These are phyloP conservation scores for Raphidocelis subcapitata DNA, from an alignment of 139 green algal genomes.

Conservation along the genomic window DNA sequence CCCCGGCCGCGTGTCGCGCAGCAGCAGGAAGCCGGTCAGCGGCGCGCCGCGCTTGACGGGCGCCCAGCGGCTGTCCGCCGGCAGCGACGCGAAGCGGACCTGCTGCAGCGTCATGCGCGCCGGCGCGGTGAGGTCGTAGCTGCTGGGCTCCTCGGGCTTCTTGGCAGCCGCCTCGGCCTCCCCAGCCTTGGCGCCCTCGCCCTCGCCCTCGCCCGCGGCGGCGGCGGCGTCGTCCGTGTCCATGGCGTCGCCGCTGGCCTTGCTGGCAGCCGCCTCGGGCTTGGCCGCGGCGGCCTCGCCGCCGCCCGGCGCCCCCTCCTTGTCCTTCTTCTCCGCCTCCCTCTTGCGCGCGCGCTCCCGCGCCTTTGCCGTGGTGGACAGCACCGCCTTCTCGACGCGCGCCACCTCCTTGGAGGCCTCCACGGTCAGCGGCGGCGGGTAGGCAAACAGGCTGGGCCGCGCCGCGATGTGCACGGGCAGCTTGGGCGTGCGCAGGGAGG, in stretches of 20 bases:
- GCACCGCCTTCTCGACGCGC: conserved; percentile 82
- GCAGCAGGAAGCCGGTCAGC: conserved; percentile 50
- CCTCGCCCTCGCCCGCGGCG: conserved; percentile 11
- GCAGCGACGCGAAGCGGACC: conserved; percentile 61
- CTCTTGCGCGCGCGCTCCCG: conserved; percentile 81
- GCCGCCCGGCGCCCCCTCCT: no score
- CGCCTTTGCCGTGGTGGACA: conserved; percentile 92
- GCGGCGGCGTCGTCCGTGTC: background rate
- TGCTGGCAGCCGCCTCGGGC: background rate
- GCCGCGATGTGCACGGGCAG: conserved; percentile 53
- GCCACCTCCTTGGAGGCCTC: background rate
- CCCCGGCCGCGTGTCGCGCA: conserved; percentile 42
- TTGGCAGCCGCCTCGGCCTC: conserved; percentile 22
- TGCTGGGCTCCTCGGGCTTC: conserved; percentile 66
- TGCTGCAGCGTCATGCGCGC: conserved; percentile 83
- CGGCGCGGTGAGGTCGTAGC: conserved; percentile 79
- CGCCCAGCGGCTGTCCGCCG: conserved; percentile 34
- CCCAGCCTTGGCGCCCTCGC: conserved; percentile 27
- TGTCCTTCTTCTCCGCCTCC: conserved; percentile 60
- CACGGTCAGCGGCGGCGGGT: conserved; percentile 72
- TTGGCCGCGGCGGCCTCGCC: conserved; percentile 11
- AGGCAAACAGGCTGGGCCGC: conserved; percentile 85
- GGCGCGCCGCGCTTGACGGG: conserved; percentile 65
- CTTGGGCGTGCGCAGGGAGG: conserved; percentile 76
- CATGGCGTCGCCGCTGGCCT: background rate